Percentiles rank a stretch among this genome's conserved stretches.
phyloP scores from a whole-genome alignment of 805 yeast genomes.

The Suhomyces xylopsoci region DNA sequence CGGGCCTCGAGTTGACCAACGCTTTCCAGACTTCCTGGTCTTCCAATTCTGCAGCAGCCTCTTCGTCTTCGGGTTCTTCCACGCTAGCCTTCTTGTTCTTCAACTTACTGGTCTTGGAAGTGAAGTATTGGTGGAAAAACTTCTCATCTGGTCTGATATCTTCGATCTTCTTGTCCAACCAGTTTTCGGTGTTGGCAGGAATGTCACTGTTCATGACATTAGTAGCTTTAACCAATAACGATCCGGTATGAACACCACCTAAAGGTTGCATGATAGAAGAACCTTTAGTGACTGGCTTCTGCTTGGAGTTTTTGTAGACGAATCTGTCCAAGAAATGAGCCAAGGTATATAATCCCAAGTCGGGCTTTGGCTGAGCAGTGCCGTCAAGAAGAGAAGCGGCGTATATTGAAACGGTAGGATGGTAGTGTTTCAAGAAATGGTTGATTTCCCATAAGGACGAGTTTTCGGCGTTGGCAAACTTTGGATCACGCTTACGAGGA shows the following conservation, averaged over 20 bases:
- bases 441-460: conserved; percentile 85
- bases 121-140: conserved; percentile 84
- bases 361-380: conserved; percentile 65
- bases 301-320: conserved; percentile 90
- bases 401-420: conserved; percentile 85
- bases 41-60: conserved; percentile 44
- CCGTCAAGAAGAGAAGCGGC: conserved; percentile 62
- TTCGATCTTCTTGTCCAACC: conserved; percentile 63
- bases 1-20: conserved; percentile 70
- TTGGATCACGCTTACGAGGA: conserved; percentile 89
- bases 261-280: conserved; percentile 96
- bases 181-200: conserved; percentile 83
- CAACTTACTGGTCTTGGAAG: conserved; percentile 48
- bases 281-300: conserved; percentile 71
- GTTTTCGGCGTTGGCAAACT: conserved; percentile 76
- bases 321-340: conserved; percentile 92
- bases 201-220: conserved; percentile 36
- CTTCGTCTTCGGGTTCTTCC: conserved; percentile 23
- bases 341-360: conserved; percentile 81
- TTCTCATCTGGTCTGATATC: conserved; percentile 82
- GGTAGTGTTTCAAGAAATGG: conserved; percentile 76
- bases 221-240: conserved; percentile 66
- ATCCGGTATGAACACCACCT: conserved; percentile 77
- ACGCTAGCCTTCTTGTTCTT: conserved; percentile 24
- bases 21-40: conserved; percentile 84